Evolutionary conservation across 2,329 filamentous ascomycete species (phyloP), one percentile per base, ranked within the genome.

Genomic region (Diaporthe velutina): DNA sequence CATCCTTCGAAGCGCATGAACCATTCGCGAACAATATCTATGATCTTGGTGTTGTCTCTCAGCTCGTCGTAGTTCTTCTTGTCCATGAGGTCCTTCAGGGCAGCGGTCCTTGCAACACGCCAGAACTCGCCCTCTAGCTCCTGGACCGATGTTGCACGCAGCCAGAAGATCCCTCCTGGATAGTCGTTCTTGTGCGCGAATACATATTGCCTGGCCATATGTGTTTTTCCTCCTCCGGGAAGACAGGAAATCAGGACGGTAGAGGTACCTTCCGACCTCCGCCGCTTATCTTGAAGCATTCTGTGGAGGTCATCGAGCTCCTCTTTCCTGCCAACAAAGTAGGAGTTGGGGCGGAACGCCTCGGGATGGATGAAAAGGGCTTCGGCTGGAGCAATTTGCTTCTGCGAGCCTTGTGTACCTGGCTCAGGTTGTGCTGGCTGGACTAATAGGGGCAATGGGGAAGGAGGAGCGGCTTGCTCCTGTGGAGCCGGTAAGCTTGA

Each of bases 81-180:
- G 28, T 84, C 81, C 13, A 83, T 82, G 48, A 81, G 82, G 52
- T 87, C 87, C 30, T 85, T 85, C 30, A 91, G 79, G 0, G 86
- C 87, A 22, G 88, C 88, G 19, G 87, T 88, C 79, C 89, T 89
- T 1, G 90, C 91, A 76, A 94, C 92, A 66, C 91, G 89, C 89
- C 90, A 92, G 79, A 90, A 94, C 42, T 90, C 90, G 64, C 90
- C 89, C 70, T 88, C 88, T 45, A 91, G 85, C 67, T 92, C 90
- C 70, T 90, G 84, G 4, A 85, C 80, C 1, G 89, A 90, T 77
- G 91, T 92, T 12, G 91, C 90, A 66, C 91, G 88, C 22, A 94
- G 87, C 93, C 93, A 94, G 80, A 93, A 94, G 57, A 93, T 86
- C 1, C 93, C 93, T 2, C 91, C 92, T 0, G 89, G 88, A 77